Evolutionary conservation across 768 basidiomycete species (phyloP).

Genomic region (Cystofilobasidium ferigula): DNA sequence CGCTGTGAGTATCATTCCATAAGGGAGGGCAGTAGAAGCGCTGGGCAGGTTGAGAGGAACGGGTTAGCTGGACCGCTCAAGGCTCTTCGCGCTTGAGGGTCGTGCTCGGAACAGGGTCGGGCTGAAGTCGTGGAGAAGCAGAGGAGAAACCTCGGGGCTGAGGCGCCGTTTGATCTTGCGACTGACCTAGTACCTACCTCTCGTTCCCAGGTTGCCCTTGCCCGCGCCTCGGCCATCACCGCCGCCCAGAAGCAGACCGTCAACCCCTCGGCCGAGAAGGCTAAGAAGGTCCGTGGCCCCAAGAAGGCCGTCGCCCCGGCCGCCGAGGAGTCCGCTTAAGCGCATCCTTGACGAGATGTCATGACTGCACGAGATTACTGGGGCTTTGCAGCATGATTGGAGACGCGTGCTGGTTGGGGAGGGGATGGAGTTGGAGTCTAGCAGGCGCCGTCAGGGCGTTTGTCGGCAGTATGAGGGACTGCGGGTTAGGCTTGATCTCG

Average conservation of each 20-base stretch:
- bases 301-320: constrained; percentile 16
- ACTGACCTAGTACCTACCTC: background rate
- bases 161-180: too few species aligned
- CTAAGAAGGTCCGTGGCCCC: constrained; percentile 15
- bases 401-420: background rate
- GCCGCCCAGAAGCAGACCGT: constrained; percentile 24
- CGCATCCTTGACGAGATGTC: background rate
- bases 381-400: background rate
- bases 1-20: constrained; percentile 29
- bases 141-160: too few species aligned
- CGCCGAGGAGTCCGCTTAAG: constrained; percentile 18
- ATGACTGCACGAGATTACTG: background rate
- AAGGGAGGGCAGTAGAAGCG: too few species aligned
- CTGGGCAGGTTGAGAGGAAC: too few species aligned
- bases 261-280: constrained; percentile 18
- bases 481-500: too few species aligned
- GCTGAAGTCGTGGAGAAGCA: too few species aligned
- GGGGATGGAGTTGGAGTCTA: background rate
- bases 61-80: background rate
- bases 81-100: background rate
- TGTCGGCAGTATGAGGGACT: too few species aligned
- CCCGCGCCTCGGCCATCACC: constrained; percentile 27
- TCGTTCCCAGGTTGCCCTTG: constrained; percentile 23
- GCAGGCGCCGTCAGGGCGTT: too few species aligned
- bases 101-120: too few species aligned